Evolutionary conservation across 2,329 filamentous ascomycete species (phyloP), one percentile per base, ranked within the genome.

Genomic region (Fusarium chlamydosporum): DNA sequence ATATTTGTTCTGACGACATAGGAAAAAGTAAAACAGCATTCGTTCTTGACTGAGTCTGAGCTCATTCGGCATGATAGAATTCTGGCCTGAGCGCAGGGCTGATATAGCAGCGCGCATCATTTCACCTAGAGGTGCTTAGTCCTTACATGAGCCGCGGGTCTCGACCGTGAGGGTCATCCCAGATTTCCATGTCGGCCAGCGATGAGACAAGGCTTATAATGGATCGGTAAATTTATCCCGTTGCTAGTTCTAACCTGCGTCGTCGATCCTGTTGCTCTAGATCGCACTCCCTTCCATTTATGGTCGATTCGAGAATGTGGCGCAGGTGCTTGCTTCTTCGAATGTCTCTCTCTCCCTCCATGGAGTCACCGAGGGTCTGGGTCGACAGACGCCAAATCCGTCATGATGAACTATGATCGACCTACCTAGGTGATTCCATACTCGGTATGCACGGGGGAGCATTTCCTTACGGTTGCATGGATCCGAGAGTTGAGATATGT

Each of bases 321-420:
- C 60, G 55, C 38, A 40, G 34, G 12, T 6, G 18, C 23, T 61
- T 43, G 50, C 46, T 68, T 68, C 54, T 50, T 23, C 55, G 23
- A 18, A 46, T 60, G 62, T 54, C 42, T 60, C 43, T 52, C n/a
- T 35, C 38, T 52, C n/a, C 40, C 38, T 55, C 65, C 61, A 46
- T 62, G 26, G 20, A 33, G 18, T 66, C 65, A 66, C 61, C 66
- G 61, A 69, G 51, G 56, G 66, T 33, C 65, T 66, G 56, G 59
- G 40, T 47, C 48, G 43, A 45, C 53, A 46, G 37, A 45, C 43
- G 27, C 38, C 59, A 40, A 66, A 46, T 26, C 57, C 52, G 56
- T 52, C 61, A 42, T 41, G 29, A 59, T 54, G 42, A 53, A 53
- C 47, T 20, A 41, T 37, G 40, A 40, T 40, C n/a, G 29, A 27